A percentile compares a stretch with the other conserved stretches of the same genome.
These are phyloP conservation scores for Hirschioporus abietinus DNA, from an alignment of 768 basidiomycete species.

Conservation along the genomic window DNA sequence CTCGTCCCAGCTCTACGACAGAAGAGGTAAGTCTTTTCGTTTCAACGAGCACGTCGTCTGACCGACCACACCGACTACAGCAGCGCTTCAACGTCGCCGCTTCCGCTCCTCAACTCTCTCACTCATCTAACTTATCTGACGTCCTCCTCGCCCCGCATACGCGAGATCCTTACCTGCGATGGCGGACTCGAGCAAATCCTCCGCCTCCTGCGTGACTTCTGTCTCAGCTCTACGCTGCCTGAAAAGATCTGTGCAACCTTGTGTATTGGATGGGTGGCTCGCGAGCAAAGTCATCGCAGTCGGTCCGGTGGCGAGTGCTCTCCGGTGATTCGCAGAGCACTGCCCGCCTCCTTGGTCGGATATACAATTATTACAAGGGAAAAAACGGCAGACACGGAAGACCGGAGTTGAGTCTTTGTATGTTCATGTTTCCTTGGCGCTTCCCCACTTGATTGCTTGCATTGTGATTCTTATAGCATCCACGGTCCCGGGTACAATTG, in stretches of 20 bases:
- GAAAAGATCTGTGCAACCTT: slow-evolving; percentile 68
- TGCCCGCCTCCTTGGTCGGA: too few relatives aligned
- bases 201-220: slow-evolving; percentile 85
- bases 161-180: slow-evolving; percentile 97
- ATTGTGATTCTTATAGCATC: too few relatives aligned
- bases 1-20: slow-evolving; percentile 89
- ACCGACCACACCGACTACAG: not conserved
- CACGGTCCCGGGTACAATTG: too few relatives aligned
- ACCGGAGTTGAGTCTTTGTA: too few relatives aligned
- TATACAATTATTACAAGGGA: too few relatives aligned
- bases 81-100: slow-evolving; percentile 50
- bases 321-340: too few relatives aligned
- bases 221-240: slow-evolving; percentile 74
- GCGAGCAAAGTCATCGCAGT: slow-evolving; percentile 84
- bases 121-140: slow-evolving; percentile 96
- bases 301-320: slow-evolving; percentile 64
- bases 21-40: slow-evolving; percentile 64
- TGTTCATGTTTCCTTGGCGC: too few relatives aligned
- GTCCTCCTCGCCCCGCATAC: slow-evolving; percentile 93
- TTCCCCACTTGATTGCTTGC: too few relatives aligned
- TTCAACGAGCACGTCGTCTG: not conserved
- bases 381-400: too few relatives aligned
- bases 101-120: slow-evolving; percentile 87
- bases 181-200: slow-evolving; percentile 96
- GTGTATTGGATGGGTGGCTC: slow-evolving; percentile 91